Evolutionary conservation across 805 yeast genomes (phyloP), one percentile per base, ranked within the genome.

Genomic region (Sugiyamaella valdiviana): DNA sequence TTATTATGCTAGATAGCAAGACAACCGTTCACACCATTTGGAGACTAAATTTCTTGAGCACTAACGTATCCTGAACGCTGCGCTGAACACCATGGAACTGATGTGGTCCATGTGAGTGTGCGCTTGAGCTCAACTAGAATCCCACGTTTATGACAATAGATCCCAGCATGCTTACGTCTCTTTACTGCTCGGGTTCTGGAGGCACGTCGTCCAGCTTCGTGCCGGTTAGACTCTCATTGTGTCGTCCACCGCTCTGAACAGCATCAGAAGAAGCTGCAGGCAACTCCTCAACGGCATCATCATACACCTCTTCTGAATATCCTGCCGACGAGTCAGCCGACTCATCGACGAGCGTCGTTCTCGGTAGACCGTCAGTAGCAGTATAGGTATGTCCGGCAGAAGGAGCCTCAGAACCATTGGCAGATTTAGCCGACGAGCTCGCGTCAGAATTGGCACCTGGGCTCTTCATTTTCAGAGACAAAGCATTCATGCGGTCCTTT

Each of bases 401-500:
- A 16, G n/a, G 14, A 14, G n/a, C 12, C 7, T 29, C 23, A 6
- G 29, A 39, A 20, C 20, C 46, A 32, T 43, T 16, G 9, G 17
- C 19, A 20, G 42, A 3, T 21, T 39, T n/a, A 14, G 9, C 41
- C 12, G 48, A 29, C 2, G 39, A 10, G 17, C 19, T n/a, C 6
- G 26, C 32, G 7, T 29, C 35, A 5, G 49, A 23, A n/a, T 37
- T 16, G 15, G 44, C 44, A 2, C 44, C 39, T 36, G 48, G 48
- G 32, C 32, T 26, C 10, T 53, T 40, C 29, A 55, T 51, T 45
- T 48, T 54, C 45, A 55, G 40, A 10, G 57, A 50, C 39, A 55
- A 36, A 4, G 59, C 59, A 20, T 53, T 57, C 49, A 55, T 51
- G 14, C 59, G 47, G 44, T 53, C 54, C 39, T 51, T 51, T 39